Base-by-base conservation (phyloP, 1,284 basidiomycete genomes). In the Puccinia polysora region DNA sequence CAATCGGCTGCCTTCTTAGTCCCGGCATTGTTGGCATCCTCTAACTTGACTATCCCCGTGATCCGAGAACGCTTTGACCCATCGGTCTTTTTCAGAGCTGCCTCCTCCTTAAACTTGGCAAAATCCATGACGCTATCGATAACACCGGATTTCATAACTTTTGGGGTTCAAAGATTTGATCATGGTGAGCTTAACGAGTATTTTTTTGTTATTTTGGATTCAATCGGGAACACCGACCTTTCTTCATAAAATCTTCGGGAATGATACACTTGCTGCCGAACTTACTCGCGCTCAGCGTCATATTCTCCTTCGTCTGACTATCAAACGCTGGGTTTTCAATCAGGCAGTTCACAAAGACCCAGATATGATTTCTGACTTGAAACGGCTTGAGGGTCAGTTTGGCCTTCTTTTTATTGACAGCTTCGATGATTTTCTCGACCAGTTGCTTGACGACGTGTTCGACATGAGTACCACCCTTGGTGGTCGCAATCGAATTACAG, bases 321-420 rank as follows among this genome's bases (percentile, higher is more conserved):
- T 99, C 95, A 81, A 99, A 99, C 0, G 94, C 91, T 8, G 96
- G 95, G 79, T 99, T 99, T 82, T 97, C 94, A 75, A 98, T 89
- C 75, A 97, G 84, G 25, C 91, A 88, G 78, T 98, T 98, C 80
- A 99, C 89, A 79, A 98, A 99, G 74, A 99, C 85, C 92, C 92
- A 96, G 86, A 98, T 92, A 79, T 99, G 94, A 79, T 90, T 94
- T 83, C 91, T 95, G 82, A 98, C 88, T 81, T 97, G 92, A 73
- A 87, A 86, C 12, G 91, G 85, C 81, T 97, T 97, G 78, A 98
- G 89, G 0, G 89, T 85, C 8, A 92, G 90, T 1, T 84, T 91
- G 82, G 96, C 97, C 83, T 97, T 97, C 85, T 97, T 98, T 86
- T 95, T 96, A 78, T 87, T 84, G 77, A 97, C 91, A 7, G 86